Conservation (phyloP, 2,329 filamentous ascomycete genomes). For the Emmonsia crescens region DNA sequence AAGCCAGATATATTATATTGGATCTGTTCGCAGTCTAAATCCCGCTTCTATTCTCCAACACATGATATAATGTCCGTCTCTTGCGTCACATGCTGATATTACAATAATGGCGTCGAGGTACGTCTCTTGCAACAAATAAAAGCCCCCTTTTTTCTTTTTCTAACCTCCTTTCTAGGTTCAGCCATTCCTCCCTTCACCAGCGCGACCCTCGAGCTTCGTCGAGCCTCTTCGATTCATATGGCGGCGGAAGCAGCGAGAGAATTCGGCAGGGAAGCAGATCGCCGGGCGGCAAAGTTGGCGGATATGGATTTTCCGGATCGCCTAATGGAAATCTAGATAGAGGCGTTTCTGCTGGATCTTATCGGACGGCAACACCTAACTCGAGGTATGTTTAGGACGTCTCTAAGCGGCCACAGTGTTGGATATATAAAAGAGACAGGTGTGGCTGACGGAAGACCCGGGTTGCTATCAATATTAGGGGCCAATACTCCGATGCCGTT, state of each 20-base stretch:
- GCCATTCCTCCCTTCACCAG: slow-evolving; percentile 59
- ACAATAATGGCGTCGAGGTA: slow-evolving; percentile 5
- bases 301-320: slow-evolving; percentile 18
- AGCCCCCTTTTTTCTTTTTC: background rate
- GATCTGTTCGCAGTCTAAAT: no score
- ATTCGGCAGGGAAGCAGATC: slow-evolving; percentile 29
- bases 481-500: slow-evolving; percentile 86
- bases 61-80: background rate
- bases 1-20: no score
- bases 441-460: background rate
- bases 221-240: slow-evolving; percentile 66
- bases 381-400: slow-evolving; percentile 40
- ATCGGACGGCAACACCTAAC: slow-evolving; percentile 61
- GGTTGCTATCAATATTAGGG: slow-evolving; percentile 39
- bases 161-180: slow-evolving; percentile 43
- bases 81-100: background rate
- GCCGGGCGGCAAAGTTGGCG: slow-evolving; percentile 25
- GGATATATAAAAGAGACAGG: background rate
- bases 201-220: slow-evolving; percentile 54
- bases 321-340: slow-evolving; percentile 10
- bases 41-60: background rate
- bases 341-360: slow-evolving; percentile 23
- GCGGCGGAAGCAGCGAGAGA: slow-evolving; percentile 41
- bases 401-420: background rate
- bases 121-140: background rate